These are phyloP conservation scores for Solanum hybrid DNA, from an alignment of 305 asterid species.

Conservation along the genomic window DNA sequence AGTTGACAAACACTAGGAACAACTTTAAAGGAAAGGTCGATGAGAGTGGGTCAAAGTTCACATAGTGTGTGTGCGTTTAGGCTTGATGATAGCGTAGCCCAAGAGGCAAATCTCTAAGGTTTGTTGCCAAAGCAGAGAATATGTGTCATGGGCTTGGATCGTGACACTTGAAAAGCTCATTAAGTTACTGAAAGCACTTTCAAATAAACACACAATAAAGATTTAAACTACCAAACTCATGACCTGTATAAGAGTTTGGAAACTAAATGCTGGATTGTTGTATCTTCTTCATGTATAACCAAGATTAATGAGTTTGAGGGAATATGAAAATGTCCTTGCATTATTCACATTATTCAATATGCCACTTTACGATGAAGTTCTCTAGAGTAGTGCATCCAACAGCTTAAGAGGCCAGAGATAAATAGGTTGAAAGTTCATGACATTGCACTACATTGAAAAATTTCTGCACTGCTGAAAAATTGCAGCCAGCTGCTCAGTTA, in stretches of 20 bases:
- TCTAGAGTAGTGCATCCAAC: neutral
- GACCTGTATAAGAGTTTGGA: neutral
- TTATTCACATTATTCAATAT: neutral
- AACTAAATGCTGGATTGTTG: neutral
- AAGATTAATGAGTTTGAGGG: neutral
- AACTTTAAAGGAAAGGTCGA: neutral
- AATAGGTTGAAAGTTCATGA: neutral
- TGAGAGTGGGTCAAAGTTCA: neutral
- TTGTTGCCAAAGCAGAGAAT: neutral
- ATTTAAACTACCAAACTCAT: neutral
- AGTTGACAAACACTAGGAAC: neutral
- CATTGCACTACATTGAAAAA: neutral
- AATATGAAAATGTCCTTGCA: neutral
- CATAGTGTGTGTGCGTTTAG: neutral
- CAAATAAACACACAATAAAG: neutral
- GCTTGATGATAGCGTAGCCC: neutral
- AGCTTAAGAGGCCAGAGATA: neutral
- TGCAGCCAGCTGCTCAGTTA: too few relatives aligned
- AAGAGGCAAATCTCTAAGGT: neutral
- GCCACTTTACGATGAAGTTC: neutral
- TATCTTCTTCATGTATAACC: neutral
- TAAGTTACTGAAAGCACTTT: neutral
- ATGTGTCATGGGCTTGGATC: neutral
- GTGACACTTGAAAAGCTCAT: neutral
- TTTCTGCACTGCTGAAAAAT: too few relatives aligned